Evolutionary conservation across 345 rosid species (phyloP), one percentile per base, ranked within the genome.

Genomic region (Gossypium arboreum): DNA sequence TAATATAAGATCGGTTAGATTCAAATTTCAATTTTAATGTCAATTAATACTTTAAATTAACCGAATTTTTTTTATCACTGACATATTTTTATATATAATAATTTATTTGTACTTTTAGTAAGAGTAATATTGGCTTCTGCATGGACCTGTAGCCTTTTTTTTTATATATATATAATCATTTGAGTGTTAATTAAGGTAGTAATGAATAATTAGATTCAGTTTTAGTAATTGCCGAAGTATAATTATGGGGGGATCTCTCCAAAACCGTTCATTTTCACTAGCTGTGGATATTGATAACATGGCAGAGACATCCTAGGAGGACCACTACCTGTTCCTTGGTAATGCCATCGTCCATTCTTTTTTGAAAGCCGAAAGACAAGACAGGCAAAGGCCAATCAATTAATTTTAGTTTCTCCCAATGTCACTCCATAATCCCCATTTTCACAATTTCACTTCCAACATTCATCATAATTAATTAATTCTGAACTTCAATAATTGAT

Each of bases 321-420:
- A 34, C 17, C 39, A 34, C 73, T 41, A 63, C 66, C 66, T 69
- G 73, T 71, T 52, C 73, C 75, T 34, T 34, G 41, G 41, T 34
- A 34, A 34, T 34, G 41, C 17, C 52, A 48, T 66, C 1, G 15
- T 24, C 13, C 20, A 9, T 50, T 51, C 2, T 45, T 67, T 43
- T 48, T 52, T 15, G 68, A 75, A 75, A 43, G 50, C 62, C 6
- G 4, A 2, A 48, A 48, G 52, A 48, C 52, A 48, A 48, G 52
- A 34, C 41, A 34, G 41, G 41, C 15, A 66, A 74, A 74, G 25
- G 58, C 54, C 10, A 11, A 70, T 58, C 79, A 22, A 68, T 67
- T 34, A 75, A 71, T 71, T 48, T 27, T 61, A 13, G 55, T 34
- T 68, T 74, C 75, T 56, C 62, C 22, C 18, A 25, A 24, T 27